A percentile compares a stretch with the other conserved stretches of the same genome.
Conservation (phyloP, 371 early-diverging fungal genomes). For the Funneliformis caledonium region DNA sequence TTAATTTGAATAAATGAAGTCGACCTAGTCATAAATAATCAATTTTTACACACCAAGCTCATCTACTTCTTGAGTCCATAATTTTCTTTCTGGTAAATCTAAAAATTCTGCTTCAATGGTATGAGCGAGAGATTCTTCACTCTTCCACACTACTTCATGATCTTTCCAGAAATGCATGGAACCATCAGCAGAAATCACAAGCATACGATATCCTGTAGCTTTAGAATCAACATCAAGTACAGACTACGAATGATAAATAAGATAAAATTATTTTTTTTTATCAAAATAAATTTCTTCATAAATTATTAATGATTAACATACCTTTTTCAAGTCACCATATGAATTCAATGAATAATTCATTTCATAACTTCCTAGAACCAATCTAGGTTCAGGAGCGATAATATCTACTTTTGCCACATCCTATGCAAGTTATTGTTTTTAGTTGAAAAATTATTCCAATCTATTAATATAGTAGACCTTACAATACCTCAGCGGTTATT, state of each 20-base stretch:
- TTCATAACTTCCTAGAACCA: not conserved
- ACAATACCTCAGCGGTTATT: constrained; percentile 3
- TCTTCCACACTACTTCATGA: constrained; percentile 66
- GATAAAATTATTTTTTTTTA: too few species aligned
- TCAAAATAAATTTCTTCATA: not conserved
- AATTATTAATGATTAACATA: not conserved
- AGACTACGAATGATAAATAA: not conserved
- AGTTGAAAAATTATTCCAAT: not conserved
- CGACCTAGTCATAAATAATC: not conserved
- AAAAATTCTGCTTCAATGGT: constrained; percentile 74
- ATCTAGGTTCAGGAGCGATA: not conserved
- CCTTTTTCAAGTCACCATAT: constrained; percentile 3
- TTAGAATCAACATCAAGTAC: constrained; percentile 17
- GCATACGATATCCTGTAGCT: constrained; percentile 29
- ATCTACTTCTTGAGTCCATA: constrained; percentile 77
- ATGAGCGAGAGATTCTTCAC: constrained; percentile 83
- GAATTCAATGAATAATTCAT: constrained; percentile 6
- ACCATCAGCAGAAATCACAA: constrained; percentile 56
- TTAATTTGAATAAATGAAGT: constrained; percentile 8
- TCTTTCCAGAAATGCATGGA: constrained; percentile 56
- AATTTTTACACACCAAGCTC: constrained; percentile 56
- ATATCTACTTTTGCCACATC: constrained; percentile 16
- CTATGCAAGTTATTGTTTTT: not conserved
- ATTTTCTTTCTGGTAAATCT: constrained; percentile 78
- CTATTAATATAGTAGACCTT: not conserved